Percentiles rank a stretch among this genome's conserved stretches.
These are phyloP conservation scores for Podospora pseudoanserina DNA, from an alignment of 495 filamentous ascomycete genomes.

Conservation along the genomic window DNA sequence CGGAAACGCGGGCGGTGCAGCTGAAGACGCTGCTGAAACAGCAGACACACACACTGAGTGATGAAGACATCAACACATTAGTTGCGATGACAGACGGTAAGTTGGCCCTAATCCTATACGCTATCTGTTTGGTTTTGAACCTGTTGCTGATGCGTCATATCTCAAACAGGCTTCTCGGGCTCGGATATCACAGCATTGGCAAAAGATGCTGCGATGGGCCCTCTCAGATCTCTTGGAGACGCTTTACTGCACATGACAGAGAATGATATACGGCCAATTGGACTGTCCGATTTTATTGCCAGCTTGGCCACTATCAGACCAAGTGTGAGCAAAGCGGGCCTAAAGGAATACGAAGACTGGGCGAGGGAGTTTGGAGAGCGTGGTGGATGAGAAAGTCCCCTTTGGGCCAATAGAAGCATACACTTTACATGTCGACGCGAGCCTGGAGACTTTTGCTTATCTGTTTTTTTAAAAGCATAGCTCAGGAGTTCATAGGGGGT, in stretches of 20 bases:
- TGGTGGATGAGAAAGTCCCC: slow-evolving; percentile 54
- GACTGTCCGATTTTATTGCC: slow-evolving; percentile 75
- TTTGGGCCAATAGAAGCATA: not conserved
- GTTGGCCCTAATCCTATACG: slow-evolving; percentile 15
- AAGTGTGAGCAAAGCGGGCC: slow-evolving; percentile 79
- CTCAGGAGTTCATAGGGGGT: not conserved
- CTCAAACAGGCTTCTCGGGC: slow-evolving; percentile 77
- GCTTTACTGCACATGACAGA: slow-evolving; percentile 83
- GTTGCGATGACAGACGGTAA: slow-evolving; percentile 85
- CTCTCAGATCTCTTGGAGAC: slow-evolving; percentile 86
- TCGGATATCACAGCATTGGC: slow-evolving; percentile 96
- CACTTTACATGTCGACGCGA: not conserved
- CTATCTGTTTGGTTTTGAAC: not conserved
- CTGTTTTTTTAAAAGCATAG: not conserved
- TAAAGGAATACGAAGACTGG: slow-evolving; percentile 92
- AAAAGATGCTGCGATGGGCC: slow-evolving; percentile 98
- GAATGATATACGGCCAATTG: slow-evolving; percentile 90
- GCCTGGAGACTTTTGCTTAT: not conserved
- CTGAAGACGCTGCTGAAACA: slow-evolving; percentile 73
- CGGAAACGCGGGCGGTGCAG: slow-evolving; percentile 71
- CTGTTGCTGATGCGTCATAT: not conserved
- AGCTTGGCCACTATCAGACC: slow-evolving; percentile 85
- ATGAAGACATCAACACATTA: slow-evolving; percentile 68
- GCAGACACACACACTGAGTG: slow-evolving; percentile 78
- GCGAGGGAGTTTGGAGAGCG: slow-evolving; percentile 88